These are phyloP conservation scores for Xanthoconium separans DNA, from an alignment of 1,284 basidiomycete species.

Conservation along the genomic window DNA sequence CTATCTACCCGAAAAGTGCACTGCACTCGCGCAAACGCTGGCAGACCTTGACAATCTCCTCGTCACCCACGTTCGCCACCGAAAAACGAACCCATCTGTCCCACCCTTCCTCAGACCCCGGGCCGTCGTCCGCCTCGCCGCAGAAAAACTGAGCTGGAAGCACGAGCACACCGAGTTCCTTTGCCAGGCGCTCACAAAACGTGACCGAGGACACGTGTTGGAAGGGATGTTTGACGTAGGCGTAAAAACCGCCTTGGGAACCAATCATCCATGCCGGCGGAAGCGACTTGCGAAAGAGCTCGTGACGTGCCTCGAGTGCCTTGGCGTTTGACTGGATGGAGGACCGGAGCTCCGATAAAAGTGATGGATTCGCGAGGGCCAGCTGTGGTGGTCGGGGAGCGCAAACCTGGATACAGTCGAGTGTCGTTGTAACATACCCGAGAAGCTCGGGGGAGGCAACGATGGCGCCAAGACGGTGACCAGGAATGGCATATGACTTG, in stretches of 20 bases:
- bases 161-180: constrained; percentile 62
- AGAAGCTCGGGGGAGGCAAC: constrained; percentile 64
- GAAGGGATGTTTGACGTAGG: constrained; percentile 77
- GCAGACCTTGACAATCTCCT: constrained; percentile 58
- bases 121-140: constrained; percentile 28
- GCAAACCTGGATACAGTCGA: constrained; percentile 83
- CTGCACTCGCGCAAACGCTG: constrained; percentile 52
- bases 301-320: constrained; percentile 56
- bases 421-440: constrained; percentile 55
- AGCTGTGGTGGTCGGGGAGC: constrained; percentile 73
- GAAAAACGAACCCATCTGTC: constrained; percentile 74
- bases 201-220: constrained; percentile 43
- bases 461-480: constrained; percentile 79
- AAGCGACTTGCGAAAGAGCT: constrained; percentile 53
- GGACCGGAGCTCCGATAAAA: constrained; percentile 41
- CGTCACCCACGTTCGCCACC: constrained; percentile 77
- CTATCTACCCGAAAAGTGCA: constrained; percentile 14
- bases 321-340: constrained; percentile 53
- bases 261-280: constrained; percentile 59
- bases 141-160: constrained; percentile 74
- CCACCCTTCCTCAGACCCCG: constrained; percentile 31
- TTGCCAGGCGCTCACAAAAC: constrained; percentile 61
- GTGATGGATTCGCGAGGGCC: constrained; percentile 33
- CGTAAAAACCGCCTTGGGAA: constrained; percentile 72
- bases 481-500: constrained; percentile 84